Evolutionary conservation across 768 basidiomycete species (phyloP), one percentile per base, ranked within the genome.

Genomic region (Mycena epipterygia): DNA sequence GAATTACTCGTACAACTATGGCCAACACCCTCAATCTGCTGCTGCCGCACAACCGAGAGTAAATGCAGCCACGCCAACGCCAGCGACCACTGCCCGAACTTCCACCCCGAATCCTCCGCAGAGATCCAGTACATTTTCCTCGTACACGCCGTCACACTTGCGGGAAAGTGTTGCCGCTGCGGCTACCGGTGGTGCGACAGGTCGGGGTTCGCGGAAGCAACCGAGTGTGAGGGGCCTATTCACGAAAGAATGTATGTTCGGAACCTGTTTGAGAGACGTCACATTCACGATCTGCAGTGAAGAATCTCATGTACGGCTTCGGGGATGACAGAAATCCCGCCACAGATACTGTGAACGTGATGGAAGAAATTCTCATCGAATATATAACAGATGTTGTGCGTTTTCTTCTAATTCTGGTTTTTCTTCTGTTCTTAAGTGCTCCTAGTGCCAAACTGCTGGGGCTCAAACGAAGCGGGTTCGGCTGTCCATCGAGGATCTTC

Each of bases 291-390:
- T 65, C 64, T 60, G 16, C 74, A 95, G 95, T 96, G 67, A 90
- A 91, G 74, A 93, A 87, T 70, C 82, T 96, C 58, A 95, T 96
- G 95, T 97, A 95, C 76, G 95, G 94, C 32, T 98, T 97, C 80
- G 96, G 96, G 14, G 96, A 98, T 78, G 95, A 95, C 77, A 87
- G 93, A 19, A 93, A 95, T 73, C 94, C 95, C 0, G 92, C 95
- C 3, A 92, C 89, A 42, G 96, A 98, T 75, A 93, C 94, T 0
- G 93, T 96, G 30, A 92, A 90, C 72, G 93, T 97, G 42, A 94
- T 97, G 94, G 95, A 97, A 78, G 95, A 97, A 77, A 95, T 97
- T 61, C 82, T 97, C 58, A 89, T 96, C 48, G 95, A 96, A 79
- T 96, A 94, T 73, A 94, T 98, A 73, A 89, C 91, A 35, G 96